phyloP scores from a whole-genome alignment of 371 early-diverging fungal species.

The Haplosporangium sp. region DNA sequence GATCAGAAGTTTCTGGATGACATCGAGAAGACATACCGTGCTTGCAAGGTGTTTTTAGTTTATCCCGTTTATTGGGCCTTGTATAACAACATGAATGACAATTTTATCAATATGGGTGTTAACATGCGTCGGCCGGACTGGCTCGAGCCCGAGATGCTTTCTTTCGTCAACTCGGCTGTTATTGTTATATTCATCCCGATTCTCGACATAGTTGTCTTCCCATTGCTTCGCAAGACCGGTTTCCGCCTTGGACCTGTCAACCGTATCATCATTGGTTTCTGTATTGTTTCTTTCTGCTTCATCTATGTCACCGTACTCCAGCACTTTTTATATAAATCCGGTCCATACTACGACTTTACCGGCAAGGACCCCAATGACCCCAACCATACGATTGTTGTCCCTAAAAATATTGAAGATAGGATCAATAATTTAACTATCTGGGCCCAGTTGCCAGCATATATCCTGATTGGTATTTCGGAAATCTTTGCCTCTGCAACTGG shows the following conservation, averaged over 20 bases:
- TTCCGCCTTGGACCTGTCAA: slow-evolving; percentile 74
- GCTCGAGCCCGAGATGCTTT: slow-evolving; percentile 72
- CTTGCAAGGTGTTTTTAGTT: slow-evolving; percentile 79
- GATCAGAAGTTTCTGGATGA: slow-evolving; percentile 82
- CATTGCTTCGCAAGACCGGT: slow-evolving; percentile 70
- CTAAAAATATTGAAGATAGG: slow-evolving; percentile 28
- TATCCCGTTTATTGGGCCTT: slow-evolving; percentile 85
- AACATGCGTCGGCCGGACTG: slow-evolving; percentile 72
- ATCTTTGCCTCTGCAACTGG: slow-evolving; percentile 83
- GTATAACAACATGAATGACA: slow-evolving; percentile 81
- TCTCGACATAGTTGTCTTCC: slow-evolving; percentile 77
- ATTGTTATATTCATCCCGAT: slow-evolving; percentile 79
- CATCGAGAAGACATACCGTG: slow-evolving; percentile 69
- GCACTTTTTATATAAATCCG: slow-evolving; percentile 70
- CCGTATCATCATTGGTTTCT: slow-evolving; percentile 80
- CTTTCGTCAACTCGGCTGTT: slow-evolving; percentile 70
- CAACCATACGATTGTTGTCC: slow-evolving; percentile 21
- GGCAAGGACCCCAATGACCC: slow-evolving; percentile 48
- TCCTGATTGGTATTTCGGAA: slow-evolving; percentile 75
- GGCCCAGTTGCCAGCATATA: slow-evolving; percentile 76
- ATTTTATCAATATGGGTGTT: slow-evolving; percentile 77
- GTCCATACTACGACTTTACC: slow-evolving; percentile 65
- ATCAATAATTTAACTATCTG: slow-evolving; percentile 69
- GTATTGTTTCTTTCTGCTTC: slow-evolving; percentile 73
- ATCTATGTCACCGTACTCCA: slow-evolving; percentile 79